Percentiles rank a stretch among this genome's conserved stretches.
Conservation (phyloP, 352 stramenopile species). For the Paralagenidium karlingii region DNA sequence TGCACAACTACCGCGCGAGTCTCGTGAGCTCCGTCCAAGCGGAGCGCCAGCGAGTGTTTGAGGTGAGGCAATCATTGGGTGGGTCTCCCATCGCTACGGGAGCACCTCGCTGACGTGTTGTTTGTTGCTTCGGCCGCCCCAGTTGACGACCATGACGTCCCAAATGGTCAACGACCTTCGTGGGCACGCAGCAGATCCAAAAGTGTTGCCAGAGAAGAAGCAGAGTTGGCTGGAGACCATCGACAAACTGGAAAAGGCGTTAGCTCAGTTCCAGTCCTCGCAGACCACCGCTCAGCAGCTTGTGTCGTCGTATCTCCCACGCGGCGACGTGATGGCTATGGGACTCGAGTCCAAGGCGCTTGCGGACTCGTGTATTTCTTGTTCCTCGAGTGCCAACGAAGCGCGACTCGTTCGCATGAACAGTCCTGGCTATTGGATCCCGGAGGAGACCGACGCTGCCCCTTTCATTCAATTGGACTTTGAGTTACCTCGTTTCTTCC, state of each 20-base stretch:
- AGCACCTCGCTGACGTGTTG: no score
- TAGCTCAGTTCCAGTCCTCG: no score
- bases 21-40: constrained; percentile 39
- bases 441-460: constrained; percentile 28
- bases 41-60: constrained; percentile 58
- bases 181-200: no score
- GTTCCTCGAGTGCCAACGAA: constrained; percentile 40
- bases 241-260: no score
- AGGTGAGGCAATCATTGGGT: no score
- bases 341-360: constrained; percentile 50
- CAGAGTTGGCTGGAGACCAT: no score
- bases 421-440: constrained; percentile 37
- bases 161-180: no score
- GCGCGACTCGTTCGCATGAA: constrained; percentile 49
- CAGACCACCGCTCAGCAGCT: no score
- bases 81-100: no score
- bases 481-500: constrained; percentile 48
- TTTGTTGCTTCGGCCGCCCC: no score
- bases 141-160: no score
- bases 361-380: constrained; percentile 34
- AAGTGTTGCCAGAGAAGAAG: no score
- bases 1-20: constrained; percentile 36
- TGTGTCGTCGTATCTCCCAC: constrained; percentile 19
- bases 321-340: constrained; percentile 32
- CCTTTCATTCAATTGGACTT: constrained; percentile 60